A percentile compares a stretch with the other conserved stretches of the same genome.
Evolutionary conservation across 1,284 basidiomycete genomes (phyloP).

Genomic region (Irpex sp.): DNA sequence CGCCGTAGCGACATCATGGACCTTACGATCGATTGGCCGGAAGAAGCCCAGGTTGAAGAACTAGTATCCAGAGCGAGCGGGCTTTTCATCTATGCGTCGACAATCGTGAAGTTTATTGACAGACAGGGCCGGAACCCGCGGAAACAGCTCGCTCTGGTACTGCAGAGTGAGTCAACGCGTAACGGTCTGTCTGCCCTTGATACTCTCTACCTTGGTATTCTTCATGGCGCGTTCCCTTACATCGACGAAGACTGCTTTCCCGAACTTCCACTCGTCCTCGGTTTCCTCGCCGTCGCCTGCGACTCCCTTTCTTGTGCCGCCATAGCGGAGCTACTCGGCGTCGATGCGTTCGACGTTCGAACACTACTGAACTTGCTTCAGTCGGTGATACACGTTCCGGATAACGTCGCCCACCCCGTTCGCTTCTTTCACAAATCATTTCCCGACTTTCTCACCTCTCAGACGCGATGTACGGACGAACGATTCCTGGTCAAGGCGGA

Average conservation of each 20-base stretch:
- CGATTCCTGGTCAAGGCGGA: background rate
- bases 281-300: background rate
- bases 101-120: background rate
- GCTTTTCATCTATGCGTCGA: conserved; percentile 2
- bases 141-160: background rate
- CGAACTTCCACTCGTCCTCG: background rate
- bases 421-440: conserved; percentile 5
- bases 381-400: conserved; percentile 1
- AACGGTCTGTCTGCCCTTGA: background rate
- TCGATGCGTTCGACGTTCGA: background rate
- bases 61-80: background rate
- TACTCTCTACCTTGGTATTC: background rate
- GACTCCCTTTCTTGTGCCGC: background rate
- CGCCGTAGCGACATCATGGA: background rate
- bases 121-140: background rate
- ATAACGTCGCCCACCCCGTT: background rate
- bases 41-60: background rate
- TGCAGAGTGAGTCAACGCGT: background rate
- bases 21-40: background rate
- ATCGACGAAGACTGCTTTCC: background rate
- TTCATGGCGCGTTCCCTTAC: background rate
- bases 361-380: background rate
- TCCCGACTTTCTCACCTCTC: background rate
- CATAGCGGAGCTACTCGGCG: background rate
- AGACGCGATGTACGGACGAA: background rate